Percentiles rank a stretch among this genome's conserved stretches.
phyloP scores from a whole-genome alignment of 495 filamentous ascomycete species.

The Cercophora samala region DNA sequence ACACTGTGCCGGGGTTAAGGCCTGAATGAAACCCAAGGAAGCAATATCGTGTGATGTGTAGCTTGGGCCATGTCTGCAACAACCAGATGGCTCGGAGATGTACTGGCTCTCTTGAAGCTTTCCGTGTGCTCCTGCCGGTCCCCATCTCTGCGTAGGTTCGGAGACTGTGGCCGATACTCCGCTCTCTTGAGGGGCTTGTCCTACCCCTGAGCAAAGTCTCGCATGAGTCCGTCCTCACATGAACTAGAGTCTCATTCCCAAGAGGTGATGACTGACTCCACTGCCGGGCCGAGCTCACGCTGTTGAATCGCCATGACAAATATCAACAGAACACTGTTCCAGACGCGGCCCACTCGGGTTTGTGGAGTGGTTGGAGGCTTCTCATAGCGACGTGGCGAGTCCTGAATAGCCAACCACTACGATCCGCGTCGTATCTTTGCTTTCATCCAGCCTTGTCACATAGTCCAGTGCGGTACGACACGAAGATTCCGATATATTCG shows the following conservation, averaged over 20 bases:
- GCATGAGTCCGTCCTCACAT: conserved; percentile 35
- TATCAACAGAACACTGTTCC: background rate
- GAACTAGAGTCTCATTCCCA: conserved; percentile 25
- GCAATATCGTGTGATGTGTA: background rate
- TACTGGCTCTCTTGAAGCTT: background rate
- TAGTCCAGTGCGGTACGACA: background rate
- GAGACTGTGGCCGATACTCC: conserved; percentile 17
- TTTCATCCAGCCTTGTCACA: background rate
- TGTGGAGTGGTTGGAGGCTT: background rate
- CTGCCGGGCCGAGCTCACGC: conserved; percentile 14
- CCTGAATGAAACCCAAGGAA: conserved; percentile 9
- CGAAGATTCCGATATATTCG: background rate
- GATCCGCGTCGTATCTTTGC: background rate
- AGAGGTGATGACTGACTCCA: conserved; percentile 10
- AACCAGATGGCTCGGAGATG: background rate
- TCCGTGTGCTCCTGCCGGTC: background rate
- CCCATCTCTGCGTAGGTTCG: background rate
- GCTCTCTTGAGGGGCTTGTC: background rate
- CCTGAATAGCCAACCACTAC: conserved; percentile 28
- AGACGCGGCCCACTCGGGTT: background rate
- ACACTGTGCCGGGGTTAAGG: background rate
- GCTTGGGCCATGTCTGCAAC: background rate
- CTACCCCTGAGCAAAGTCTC: conserved; percentile 14
- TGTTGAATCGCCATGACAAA: conserved; percentile 7
- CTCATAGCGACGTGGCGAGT: conserved; percentile 30